Percentiles rank a stretch among this genome's conserved stretches.
Evolutionary conservation across 2,329 filamentous ascomycete species (phyloP).

Genomic region (Lecanicillium sp.): DNA sequence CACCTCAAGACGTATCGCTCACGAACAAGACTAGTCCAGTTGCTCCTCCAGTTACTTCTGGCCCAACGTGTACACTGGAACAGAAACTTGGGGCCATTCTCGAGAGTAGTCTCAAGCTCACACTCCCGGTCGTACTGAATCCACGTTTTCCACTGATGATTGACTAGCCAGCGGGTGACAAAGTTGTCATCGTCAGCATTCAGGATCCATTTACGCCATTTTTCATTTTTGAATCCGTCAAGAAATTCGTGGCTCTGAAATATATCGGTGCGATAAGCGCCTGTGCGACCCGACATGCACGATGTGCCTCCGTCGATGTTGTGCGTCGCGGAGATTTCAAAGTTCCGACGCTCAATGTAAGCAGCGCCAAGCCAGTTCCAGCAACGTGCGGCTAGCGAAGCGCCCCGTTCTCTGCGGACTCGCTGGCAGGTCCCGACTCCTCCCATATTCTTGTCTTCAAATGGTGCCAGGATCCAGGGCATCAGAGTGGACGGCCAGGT

Average conservation of each 20-base stretch:
- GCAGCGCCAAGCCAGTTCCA: slow-evolving; percentile 89
- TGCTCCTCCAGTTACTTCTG: slow-evolving; percentile 95
- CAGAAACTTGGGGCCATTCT: slow-evolving; percentile 80
- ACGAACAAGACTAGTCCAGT: slow-evolving; percentile 79
- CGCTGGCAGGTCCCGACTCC: slow-evolving; percentile 90
- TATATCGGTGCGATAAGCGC: slow-evolving; percentile 84
- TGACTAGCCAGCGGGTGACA: slow-evolving; percentile 91
- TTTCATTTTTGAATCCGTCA: slow-evolving; percentile 83
- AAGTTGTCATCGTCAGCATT: slow-evolving; percentile 99
- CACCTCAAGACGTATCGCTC: slow-evolving; percentile 83
- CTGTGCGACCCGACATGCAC: slow-evolving; percentile 90
- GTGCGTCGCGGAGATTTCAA: slow-evolving; percentile 92
- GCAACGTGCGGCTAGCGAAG: slow-evolving; percentile 50
- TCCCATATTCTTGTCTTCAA: slow-evolving; percentile 75
- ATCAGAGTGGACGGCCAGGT: slow-evolving; percentile 82
- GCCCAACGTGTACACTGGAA: slow-evolving; percentile 94
- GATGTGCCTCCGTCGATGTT: slow-evolving; percentile 94
- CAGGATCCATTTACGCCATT: slow-evolving; percentile 79
- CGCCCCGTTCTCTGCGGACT: slow-evolving; percentile 60
- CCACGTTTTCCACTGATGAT: slow-evolving; percentile 86
- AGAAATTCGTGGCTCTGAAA: slow-evolving; percentile 79
- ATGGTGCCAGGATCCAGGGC: slow-evolving; percentile 87
- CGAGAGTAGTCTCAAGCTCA: slow-evolving; percentile 86
- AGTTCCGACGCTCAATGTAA: slow-evolving; percentile 90
- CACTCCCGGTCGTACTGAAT: slow-evolving; percentile 90